Evolutionary conservation across 179 eudicot genomes (phyloP).

Genomic region (Actinidia polygama): DNA sequence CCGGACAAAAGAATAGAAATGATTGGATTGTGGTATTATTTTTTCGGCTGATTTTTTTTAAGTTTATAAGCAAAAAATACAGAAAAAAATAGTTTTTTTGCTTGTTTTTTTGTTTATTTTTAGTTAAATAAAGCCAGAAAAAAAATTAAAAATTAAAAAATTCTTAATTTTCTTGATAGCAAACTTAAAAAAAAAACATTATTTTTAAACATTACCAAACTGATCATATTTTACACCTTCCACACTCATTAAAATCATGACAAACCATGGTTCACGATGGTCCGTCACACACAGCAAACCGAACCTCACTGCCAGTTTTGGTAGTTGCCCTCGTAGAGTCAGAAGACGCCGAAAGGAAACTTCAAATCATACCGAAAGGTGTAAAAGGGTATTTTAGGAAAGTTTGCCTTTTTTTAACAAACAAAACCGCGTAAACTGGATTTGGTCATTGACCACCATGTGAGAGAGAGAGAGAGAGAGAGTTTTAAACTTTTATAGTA

Average conservation of each 20-base stretch:
- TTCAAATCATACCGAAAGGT: slow-evolving; percentile 7
- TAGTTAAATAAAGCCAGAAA: too few relatives aligned
- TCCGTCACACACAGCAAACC: background rate
- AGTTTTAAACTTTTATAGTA: background rate
- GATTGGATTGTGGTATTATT: too few relatives aligned
- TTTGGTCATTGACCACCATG: background rate
- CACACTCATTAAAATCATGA: background rate
- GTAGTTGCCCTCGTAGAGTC: background rate
- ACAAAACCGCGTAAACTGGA: slow-evolving; percentile 38
- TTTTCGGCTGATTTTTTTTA: too few relatives aligned
- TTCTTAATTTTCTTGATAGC: too few relatives aligned
- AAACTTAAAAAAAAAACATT: too few relatives aligned
- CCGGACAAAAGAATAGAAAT: too few relatives aligned
- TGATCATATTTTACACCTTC: too few relatives aligned
- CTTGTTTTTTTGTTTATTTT: too few relatives aligned
- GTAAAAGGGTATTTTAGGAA: slow-evolving; percentile 16
- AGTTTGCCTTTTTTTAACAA: slow-evolving; percentile 26
- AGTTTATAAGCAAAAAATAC: too few relatives aligned
- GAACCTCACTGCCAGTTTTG: background rate
- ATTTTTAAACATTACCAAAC: too few relatives aligned
- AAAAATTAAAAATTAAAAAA: too few relatives aligned
- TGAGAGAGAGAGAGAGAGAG: background rate
- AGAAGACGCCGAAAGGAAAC: slow-evolving; percentile 20
- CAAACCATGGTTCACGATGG: slow-evolving; percentile 3
- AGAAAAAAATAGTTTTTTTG: too few relatives aligned